phyloP scores from a whole-genome alignment of 441 rosid genomes.

The Arabidopsis hybrid region DNA sequence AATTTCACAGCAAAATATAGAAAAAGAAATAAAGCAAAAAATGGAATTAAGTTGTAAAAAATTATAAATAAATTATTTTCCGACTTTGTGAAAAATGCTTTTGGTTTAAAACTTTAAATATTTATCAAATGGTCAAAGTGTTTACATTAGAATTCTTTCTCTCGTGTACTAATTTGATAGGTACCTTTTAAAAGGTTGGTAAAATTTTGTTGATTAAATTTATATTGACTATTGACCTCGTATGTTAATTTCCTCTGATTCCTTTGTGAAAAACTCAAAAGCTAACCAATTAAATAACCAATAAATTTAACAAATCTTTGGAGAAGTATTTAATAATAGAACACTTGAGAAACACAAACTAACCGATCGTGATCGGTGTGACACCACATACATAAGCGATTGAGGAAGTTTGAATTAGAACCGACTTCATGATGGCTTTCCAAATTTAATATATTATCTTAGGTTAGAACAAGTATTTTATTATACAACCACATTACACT shows the following conservation, averaged over 20 bases:
- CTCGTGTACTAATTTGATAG: background rate
- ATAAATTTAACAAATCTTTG: background rate
- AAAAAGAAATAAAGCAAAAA: background rate
- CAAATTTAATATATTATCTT: constrained; percentile 36
- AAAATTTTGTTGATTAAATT: background rate
- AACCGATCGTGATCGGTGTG: constrained; percentile 39
- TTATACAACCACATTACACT: constrained; percentile 25
- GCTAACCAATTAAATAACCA: background rate
- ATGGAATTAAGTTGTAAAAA: background rate
- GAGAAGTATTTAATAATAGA: background rate
- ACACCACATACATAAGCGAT: constrained; percentile 29
- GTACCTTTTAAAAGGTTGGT: background rate
- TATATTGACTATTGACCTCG: constrained; percentile 6
- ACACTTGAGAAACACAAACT: constrained; percentile 11
- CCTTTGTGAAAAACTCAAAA: constrained; percentile 10
- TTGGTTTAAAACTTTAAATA: too few relatives aligned
- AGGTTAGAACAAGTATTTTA: background rate
- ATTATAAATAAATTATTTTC: background rate
- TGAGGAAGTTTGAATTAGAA: constrained; percentile 19
- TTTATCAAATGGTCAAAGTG: background rate
- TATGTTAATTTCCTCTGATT: background rate
- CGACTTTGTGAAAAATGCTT: background rate
- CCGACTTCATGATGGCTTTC: constrained; percentile 43
- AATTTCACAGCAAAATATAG: background rate
- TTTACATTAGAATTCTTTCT: background rate